These are phyloP conservation scores for Ettlia oleoabundans DNA, from an alignment of 139 green algal genomes.

Conservation along the genomic window DNA sequence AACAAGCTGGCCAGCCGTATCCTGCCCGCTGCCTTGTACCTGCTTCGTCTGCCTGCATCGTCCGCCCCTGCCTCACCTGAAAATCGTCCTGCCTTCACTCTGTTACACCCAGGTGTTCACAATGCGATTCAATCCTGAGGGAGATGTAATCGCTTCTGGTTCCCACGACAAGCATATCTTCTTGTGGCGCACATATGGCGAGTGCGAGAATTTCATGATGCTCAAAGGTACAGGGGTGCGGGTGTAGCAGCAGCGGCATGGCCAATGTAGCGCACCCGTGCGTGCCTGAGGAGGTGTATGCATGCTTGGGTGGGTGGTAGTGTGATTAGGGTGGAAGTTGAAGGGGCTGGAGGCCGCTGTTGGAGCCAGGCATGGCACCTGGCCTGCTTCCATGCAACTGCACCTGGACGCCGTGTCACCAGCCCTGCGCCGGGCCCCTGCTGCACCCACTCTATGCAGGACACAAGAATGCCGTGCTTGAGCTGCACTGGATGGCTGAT, in stretches of 20 bases:
- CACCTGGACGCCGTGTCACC: background rate
- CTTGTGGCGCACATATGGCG: conserved; percentile 87
- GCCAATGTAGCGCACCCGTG: no score
- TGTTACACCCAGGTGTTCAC: conserved; percentile 86
- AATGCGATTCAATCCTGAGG: conserved; percentile 87
- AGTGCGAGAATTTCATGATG: conserved; percentile 94
- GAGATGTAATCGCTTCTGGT: conserved; percentile 76
- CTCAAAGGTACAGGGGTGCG: conserved; percentile 58
- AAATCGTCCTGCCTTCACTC: no score
- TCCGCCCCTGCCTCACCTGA: no score
- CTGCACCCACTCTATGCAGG: conserved; percentile 51
- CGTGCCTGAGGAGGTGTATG: no score
- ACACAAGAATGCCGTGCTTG: conserved; percentile 94
- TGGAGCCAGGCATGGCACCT: no score
- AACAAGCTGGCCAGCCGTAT: no score
- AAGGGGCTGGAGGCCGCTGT: no score
- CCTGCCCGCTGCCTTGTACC: no score
- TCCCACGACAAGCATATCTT: conserved; percentile 87
- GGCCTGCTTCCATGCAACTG: background rate
- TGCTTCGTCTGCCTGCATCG: no score
- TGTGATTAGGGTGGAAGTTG: no score
- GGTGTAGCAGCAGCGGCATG: no score
- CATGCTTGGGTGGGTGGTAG: no score
- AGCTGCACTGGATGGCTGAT: conserved; percentile 91
- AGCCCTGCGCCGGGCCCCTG: background rate